These are phyloP conservation scores for Corrigiola litoralis DNA, from an alignment of 179 eudicot species.

Conservation along the genomic window DNA sequence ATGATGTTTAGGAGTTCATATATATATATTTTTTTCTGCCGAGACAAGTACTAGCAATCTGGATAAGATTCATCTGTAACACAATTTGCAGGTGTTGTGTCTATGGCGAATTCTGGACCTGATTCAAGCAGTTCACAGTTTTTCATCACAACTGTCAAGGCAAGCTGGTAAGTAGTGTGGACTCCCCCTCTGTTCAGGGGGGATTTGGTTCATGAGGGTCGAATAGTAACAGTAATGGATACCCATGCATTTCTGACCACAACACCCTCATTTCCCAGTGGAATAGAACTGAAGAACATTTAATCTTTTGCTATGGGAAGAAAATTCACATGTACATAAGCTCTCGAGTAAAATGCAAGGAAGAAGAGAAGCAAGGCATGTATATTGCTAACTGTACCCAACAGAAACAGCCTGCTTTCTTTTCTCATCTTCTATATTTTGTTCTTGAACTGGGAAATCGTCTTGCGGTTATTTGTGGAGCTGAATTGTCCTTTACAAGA, in stretches of 20 bases:
- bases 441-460: background rate
- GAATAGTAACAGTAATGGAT: too few species aligned
- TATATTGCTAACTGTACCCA: too few species aligned
- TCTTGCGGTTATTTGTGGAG: too few species aligned
- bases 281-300: too few species aligned
- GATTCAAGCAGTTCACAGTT: slow-evolving; percentile 94
- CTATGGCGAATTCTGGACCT: slow-evolving; percentile 94
- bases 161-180: slow-evolving; percentile 69
- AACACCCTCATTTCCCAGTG: too few species aligned
- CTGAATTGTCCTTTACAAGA: background rate
- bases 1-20: background rate
- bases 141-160: slow-evolving; percentile 93
- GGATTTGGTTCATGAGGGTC: too few species aligned
- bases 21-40: background rate
- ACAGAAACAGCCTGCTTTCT: too few species aligned
- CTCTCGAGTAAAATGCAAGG: too few species aligned
- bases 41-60: background rate
- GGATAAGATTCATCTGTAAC: background rate
- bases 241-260: too few species aligned
- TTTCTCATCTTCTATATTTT: background rate
- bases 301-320: too few species aligned
- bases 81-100: slow-evolving; percentile 61
- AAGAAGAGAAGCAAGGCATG: too few species aligned
- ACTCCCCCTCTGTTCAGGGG: too few species aligned
- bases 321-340: background rate